These are phyloP conservation scores for Conticribra weissflogii DNA, from an alignment of 108 stramenopile genomes.

Conservation along the genomic window DNA sequence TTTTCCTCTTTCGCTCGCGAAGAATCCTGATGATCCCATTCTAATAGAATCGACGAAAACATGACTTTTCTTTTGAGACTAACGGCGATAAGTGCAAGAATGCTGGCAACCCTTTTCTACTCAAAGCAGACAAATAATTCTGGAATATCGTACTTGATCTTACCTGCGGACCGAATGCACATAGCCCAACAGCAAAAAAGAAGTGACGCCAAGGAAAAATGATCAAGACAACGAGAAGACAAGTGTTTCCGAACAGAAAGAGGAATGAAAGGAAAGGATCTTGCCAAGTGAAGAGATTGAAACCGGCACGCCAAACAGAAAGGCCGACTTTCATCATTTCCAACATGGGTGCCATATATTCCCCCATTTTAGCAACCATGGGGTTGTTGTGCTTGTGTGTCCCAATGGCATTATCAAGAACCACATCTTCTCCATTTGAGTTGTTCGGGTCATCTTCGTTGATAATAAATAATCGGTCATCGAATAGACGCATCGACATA, in stretches of 20 bases:
- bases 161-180: constrained; percentile 78
- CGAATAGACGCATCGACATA: constrained; percentile 22
- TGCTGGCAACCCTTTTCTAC: not conserved
- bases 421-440: constrained; percentile 5
- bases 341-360: constrained; percentile 16
- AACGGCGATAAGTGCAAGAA: not conserved
- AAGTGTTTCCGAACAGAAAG: constrained; percentile 37
- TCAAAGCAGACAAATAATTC: not conserved
- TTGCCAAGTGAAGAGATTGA: constrained; percentile 74
- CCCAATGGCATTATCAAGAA: constrained; percentile 23
- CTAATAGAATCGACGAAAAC: no score
- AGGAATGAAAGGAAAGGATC: constrained; percentile 74
- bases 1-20: no score
- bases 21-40: no score
- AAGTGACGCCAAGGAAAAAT: constrained; percentile 80
- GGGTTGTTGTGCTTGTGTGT: constrained; percentile 37
- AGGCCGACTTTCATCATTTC: constrained; percentile 32
- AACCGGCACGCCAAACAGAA: constrained; percentile 51
- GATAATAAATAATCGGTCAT: constrained; percentile 36
- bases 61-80: no score
- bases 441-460: constrained; percentile 16
- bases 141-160: not conserved
- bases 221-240: constrained; percentile 51
- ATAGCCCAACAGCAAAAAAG: constrained; percentile 58
- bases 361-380: constrained; percentile 33